phyloP scores from a whole-genome alignment of 2,329 filamentous ascomycete genomes.

The Fonsecaea pugnacius region DNA sequence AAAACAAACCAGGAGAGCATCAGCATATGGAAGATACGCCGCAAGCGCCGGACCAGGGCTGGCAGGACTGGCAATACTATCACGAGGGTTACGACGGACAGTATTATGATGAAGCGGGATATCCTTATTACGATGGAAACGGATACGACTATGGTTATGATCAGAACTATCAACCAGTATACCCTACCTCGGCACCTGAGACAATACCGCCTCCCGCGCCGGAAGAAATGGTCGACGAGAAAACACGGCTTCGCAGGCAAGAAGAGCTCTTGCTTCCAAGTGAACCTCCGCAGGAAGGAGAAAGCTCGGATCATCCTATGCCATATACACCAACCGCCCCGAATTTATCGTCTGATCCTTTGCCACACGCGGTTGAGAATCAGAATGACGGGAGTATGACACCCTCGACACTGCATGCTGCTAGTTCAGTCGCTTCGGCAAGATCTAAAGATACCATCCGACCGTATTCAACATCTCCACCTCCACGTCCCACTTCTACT shows the following conservation, averaged over 20 bases:
- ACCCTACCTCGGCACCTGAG: conserved; percentile 18
- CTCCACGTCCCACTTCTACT: conserved; percentile 37
- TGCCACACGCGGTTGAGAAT: conserved; percentile 44
- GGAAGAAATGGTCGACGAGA: conserved; percentile 74
- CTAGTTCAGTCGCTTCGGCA: conserved; percentile 37
- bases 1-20: conserved; percentile 27
- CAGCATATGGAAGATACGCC: conserved; percentile 5
- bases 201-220: conserved; percentile 52
- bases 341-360: conserved; percentile 47
- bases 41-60: conserved; percentile 22
- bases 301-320: conserved; percentile 49
- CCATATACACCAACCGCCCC: conserved; percentile 51
- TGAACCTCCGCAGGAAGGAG: conserved; percentile 64
- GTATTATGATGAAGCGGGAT: conserved; percentile 34
- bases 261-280: conserved; percentile 82
- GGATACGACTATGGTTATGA: conserved; percentile 25
- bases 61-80: conserved; percentile 24
- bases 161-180: conserved; percentile 16
- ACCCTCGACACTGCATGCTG: conserved; percentile 30
- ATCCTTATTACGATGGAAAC: conserved; percentile 31
- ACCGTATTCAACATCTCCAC: conserved; percentile 31
- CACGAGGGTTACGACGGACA: conserved; percentile 29
- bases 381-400: conserved; percentile 40
- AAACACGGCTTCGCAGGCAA: conserved; percentile 75
- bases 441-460: conserved; percentile 41